Evolutionary conservation across 2,329 filamentous ascomycete species (phyloP), one percentile per base, ranked within the genome.

Genomic region (Aspergillus fijiensis): DNA sequence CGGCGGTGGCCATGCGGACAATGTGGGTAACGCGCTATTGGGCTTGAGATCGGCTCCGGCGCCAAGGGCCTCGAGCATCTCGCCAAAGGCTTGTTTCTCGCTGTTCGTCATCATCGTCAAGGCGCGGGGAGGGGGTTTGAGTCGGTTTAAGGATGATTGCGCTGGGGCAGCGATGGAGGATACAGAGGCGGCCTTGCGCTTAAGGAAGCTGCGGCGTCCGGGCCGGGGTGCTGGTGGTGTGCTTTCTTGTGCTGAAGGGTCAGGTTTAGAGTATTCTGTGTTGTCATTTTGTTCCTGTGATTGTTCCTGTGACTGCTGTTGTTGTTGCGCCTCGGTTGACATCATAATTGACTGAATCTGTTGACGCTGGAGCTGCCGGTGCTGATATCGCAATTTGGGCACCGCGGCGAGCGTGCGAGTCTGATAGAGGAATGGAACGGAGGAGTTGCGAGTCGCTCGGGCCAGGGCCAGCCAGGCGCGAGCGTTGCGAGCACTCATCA

Each of bases 391-490:
- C 49, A 58, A 39, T 35, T 12, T 53, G 61, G 50, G 58, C 50
- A 29, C 58, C 14, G 60, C 57, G 4, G 63, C 61, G 33, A 89
- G 81, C 0, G 89, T 91, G 60, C 83, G 79, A 5, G 89, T 92
- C 65, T 90, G 87, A 70, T 91, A 92, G 6, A 92, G 80, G 59
- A 92, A 92, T 0, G 88, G 87, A 4, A 87, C 76, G 14, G 86
- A 74, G 6, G 84, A 68, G 39, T 63, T 65, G 12, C 64, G 63
- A 53, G 61, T 61, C 57, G 61, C 57, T 57, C 70, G 62, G 60
- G 61, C 57, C 58, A 71, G 62, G 60, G 66, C 60, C 45, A 72
- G 65, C 67, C 75, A 67, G 64, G 70, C 54, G 67, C 68, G 67
- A 66, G 69, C 71, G 68, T 73, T 65, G 70, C 59, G 62, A 55